phyloP scores from a whole-genome alignment of 805 yeast genomes.

The Candida montana region DNA sequence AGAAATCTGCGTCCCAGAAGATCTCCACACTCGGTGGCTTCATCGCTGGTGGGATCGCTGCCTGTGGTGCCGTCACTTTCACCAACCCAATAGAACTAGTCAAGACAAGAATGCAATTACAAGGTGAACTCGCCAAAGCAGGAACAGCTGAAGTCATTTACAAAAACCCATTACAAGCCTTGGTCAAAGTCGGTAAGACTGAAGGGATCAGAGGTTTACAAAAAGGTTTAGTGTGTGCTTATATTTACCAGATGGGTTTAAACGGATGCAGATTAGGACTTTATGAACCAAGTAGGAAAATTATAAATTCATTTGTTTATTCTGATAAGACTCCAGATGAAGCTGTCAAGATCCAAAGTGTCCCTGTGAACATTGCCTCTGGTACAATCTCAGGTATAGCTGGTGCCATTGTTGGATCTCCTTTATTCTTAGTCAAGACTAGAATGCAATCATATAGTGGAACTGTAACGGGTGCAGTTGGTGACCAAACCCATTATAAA shows the following conservation, averaged over 20 bases:
- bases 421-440: constrained; percentile 87
- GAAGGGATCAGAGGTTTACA: constrained; percentile 90
- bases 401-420: constrained; percentile 88
- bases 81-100: constrained; percentile 95
- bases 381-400: constrained; percentile 84
- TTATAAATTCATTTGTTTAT: constrained; percentile 48
- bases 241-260: constrained; percentile 81
- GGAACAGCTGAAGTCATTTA: constrained; percentile 51
- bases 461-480: constrained; percentile 47
- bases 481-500: constrained; percentile 87
- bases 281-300: constrained; percentile 79
- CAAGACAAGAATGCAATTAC: constrained; percentile 94
- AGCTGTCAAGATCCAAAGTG: constrained; percentile 42
- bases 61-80: constrained; percentile 96
- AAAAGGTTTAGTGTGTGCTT: constrained; percentile 86
- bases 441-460: constrained; percentile 92
- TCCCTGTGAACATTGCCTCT: constrained; percentile 61
- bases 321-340: constrained; percentile 36
- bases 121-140: constrained; percentile 69
- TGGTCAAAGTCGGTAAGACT: constrained; percentile 59
- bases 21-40: constrained; percentile 74
- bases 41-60: constrained; percentile 88
- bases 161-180: constrained; percentile 82
- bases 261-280: constrained; percentile 94
- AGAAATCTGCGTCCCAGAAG: constrained; percentile 46